Percentiles rank a stretch among this genome's conserved stretches.
These are phyloP conservation scores for Candida insectalens DNA, from an alignment of 805 yeast species.

Conservation along the genomic window DNA sequence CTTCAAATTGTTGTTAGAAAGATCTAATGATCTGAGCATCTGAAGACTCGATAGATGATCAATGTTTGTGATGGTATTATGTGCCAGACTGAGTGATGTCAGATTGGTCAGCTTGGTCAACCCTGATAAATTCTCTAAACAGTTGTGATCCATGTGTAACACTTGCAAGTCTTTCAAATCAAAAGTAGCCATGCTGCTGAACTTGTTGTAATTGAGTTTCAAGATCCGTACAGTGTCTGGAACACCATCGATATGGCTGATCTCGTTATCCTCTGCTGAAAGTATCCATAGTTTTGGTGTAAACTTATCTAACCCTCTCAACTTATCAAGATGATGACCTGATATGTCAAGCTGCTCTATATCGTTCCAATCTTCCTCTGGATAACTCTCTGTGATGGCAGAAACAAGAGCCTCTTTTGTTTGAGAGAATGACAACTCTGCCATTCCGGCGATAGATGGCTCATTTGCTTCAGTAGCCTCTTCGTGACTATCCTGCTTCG, in stretches of 20 bases:
- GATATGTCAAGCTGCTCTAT: conserved; percentile 28
- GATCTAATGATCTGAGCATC: conserved; percentile 31
- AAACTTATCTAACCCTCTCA: conserved; percentile 33
- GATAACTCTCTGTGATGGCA: conserved; percentile 33
- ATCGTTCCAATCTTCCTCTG: conserved; percentile 33
- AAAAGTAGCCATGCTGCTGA: conserved; percentile 30
- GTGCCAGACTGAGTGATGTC: conserved; percentile 27
- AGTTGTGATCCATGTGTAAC: conserved; percentile 31
- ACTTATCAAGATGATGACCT: conserved; percentile 26
- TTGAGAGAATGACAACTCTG: conserved; percentile 38
- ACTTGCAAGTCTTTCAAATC: conserved; percentile 31
- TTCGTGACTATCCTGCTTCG: not conserved
- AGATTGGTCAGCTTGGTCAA: conserved; percentile 32
- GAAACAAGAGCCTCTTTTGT: conserved; percentile 33
- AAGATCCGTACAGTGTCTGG: conserved; percentile 30
- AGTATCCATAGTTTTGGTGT: conserved; percentile 33
- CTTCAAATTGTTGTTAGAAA: conserved; percentile 30
- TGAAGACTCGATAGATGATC: conserved; percentile 28
- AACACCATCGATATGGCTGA: conserved; percentile 36
- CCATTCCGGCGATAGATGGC: not conserved
- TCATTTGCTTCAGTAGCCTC: not conserved
- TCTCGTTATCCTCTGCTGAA: conserved; percentile 32
- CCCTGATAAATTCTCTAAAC: conserved; percentile 26
- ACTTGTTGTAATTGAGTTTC: conserved; percentile 27
- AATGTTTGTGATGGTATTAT: conserved; percentile 27